A percentile compares a stretch with the other conserved stretches of the same genome.
Conservation (phyloP, 2,329 filamentous ascomycete genomes). For the Aureobasidium sp. region DNA sequence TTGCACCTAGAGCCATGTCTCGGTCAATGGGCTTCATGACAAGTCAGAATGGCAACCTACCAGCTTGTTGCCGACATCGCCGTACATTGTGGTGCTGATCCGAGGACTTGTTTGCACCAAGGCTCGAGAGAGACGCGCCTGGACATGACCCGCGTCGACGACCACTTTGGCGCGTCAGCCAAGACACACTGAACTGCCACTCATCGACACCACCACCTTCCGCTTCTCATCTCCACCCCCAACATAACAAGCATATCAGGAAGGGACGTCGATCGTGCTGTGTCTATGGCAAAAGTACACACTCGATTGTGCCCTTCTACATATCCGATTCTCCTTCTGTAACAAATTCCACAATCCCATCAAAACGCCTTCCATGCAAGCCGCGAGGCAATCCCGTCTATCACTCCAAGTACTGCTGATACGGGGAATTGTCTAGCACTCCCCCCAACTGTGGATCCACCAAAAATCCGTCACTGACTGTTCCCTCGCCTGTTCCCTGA, state of each 20-base stretch:
- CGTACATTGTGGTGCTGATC: constrained; percentile 59
- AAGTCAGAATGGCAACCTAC: constrained; percentile 39
- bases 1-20: constrained; percentile 57
- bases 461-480: not conserved
- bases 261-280: too few relatives aligned
- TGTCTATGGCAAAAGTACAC: not conserved
- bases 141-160: constrained; percentile 5
- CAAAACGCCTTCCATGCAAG: not conserved
- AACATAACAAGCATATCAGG: too few relatives aligned
- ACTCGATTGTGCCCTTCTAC: not conserved
- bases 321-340: not conserved
- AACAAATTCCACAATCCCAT: not conserved
- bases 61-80: constrained; percentile 78
- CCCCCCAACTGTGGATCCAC: constrained; percentile 14
- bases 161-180: not conserved
- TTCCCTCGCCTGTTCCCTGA: not conserved
- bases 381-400: not conserved
- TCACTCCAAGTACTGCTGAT: constrained; percentile 11
- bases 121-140: constrained; percentile 8
- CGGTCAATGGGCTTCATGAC: constrained; percentile 15
- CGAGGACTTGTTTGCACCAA: not conserved
- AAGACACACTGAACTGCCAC: not conserved
- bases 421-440: constrained; percentile 9
- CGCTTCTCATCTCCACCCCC: too few relatives aligned
- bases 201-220: too few relatives aligned